Conservation (phyloP, 176 grass and related monocot species). For the Phyllostachys edulis region DNA sequence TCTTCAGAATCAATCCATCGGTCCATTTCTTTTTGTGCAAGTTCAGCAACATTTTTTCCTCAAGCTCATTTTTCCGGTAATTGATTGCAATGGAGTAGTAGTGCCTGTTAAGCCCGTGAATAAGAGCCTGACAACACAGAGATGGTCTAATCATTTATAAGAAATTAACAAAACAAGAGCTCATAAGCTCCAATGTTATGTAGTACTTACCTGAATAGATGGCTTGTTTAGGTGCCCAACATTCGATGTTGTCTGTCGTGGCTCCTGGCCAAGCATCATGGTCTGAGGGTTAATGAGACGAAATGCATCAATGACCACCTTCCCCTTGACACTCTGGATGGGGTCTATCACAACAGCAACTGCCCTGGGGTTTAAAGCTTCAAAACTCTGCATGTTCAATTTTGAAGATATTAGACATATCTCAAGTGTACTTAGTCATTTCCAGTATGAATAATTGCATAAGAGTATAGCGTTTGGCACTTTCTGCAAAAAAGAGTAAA, state of each 20-base stretch:
- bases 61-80: slow-evolving; percentile 96
- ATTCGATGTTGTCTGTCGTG: slow-evolving; percentile 90
- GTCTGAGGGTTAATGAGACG: slow-evolving; percentile 97
- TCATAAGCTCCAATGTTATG: background rate
- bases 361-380: slow-evolving; percentile 95
- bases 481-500: background rate
- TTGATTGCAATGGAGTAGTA: slow-evolving; percentile 99
- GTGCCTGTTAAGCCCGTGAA: slow-evolving; percentile 95
- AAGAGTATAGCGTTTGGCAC: background rate
- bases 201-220: slow-evolving; percentile 74
- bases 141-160: background rate
- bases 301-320: slow-evolving; percentile 98
- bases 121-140: slow-evolving; percentile 65
- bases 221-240: slow-evolving; percentile 98
- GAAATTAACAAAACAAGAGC: background rate
- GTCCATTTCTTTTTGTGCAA: slow-evolving; percentile 99
- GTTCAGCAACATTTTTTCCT: slow-evolving; percentile 96
- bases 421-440: background rate
- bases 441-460: background rate
- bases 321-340: slow-evolving; percentile 97
- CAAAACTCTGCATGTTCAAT: slow-evolving; percentile 76
- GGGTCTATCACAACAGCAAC: slow-evolving; percentile 98
- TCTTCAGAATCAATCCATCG: slow-evolving; percentile 79
- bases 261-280: slow-evolving; percentile 99
- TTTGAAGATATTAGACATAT: slow-evolving; percentile 22